Evolutionary conservation across 305 asterid genomes (phyloP).

Genomic region (Fraxinus angustifolia): DNA sequence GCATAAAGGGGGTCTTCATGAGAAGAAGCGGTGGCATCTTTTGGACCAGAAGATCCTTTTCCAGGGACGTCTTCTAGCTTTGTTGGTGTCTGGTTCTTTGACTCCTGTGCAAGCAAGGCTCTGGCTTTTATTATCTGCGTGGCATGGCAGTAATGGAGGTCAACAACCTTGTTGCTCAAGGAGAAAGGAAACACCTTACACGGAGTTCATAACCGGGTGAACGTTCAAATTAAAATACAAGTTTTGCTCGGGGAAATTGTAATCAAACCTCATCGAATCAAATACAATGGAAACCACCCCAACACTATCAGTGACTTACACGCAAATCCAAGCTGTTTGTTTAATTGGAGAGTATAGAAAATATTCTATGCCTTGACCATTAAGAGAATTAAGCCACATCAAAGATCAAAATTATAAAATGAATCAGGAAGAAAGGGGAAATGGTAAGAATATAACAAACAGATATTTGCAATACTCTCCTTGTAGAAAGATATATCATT

Average conservation of each 20-base stretch:
- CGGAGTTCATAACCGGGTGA: neutral
- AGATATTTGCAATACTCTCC: no score
- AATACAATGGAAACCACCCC: neutral
- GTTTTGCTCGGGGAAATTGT: neutral
- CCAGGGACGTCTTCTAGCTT: conserved; percentile 26
- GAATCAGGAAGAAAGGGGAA: neutral
- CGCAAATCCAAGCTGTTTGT: neutral
- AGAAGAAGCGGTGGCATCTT: conserved; percentile 28
- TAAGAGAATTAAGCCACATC: neutral
- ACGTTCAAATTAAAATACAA: neutral
- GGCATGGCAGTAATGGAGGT: conserved; percentile 12
- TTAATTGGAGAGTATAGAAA: neutral
- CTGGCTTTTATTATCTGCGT: conserved; percentile 74
- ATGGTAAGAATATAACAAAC: neutral
- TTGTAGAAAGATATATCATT: no score
- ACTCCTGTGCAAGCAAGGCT: conserved; percentile 52
- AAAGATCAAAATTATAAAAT: neutral
- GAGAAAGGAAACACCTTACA: neutral
- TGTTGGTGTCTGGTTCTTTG: conserved; percentile 37
- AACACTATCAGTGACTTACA: neutral
- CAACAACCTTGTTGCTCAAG: conserved; percentile 3
- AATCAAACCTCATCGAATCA: neutral
- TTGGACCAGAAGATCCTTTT: conserved; percentile 29
- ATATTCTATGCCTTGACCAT: neutral
- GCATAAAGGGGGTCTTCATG: conserved; percentile 49